A percentile compares a stretch with the other conserved stretches of the same genome.
phyloP scores from a whole-genome alignment of 2,329 filamentous ascomycete genomes.

The Diaporthe sp. region DNA sequence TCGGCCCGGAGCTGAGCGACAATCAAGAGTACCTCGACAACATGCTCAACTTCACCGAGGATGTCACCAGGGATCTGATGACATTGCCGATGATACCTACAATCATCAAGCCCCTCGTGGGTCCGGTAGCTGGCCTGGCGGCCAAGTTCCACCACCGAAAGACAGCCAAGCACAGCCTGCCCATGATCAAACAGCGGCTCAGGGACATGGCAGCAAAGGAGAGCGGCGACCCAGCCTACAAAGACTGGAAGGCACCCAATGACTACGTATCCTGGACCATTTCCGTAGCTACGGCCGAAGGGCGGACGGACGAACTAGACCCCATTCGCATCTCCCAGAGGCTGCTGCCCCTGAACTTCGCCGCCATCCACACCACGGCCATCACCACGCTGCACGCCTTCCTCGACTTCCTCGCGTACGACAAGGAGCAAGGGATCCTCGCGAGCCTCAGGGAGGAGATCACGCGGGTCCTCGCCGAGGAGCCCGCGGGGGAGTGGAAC shows the following conservation, averaged over 20 bases:
- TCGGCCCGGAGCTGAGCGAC: constrained; percentile 54
- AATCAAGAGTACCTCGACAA: constrained; percentile 60
- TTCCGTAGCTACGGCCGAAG: constrained; percentile 61
- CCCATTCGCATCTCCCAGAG: constrained; percentile 62
- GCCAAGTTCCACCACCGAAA: constrained; percentile 62
- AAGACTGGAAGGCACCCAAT: constrained; percentile 60
- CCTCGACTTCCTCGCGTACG: constrained; percentile 59
- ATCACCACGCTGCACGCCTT: constrained; percentile 62
- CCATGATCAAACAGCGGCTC: constrained; percentile 64
- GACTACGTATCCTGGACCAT: constrained; percentile 72
- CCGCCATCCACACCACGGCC: constrained; percentile 69
- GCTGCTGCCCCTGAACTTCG: constrained; percentile 69
- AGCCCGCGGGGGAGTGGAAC: constrained; percentile 56
- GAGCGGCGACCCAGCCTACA: constrained; percentile 53
- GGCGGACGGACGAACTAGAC: constrained; percentile 56
- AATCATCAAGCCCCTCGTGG: constrained; percentile 62
- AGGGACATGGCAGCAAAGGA: constrained; percentile 58
- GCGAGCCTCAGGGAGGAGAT: constrained; percentile 60
- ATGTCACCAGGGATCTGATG: constrained; percentile 59
- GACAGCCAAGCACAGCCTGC: constrained; percentile 56
- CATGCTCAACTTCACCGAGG: constrained; percentile 63
- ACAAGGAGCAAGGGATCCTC: constrained; percentile 50
- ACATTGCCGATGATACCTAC: constrained; percentile 60
- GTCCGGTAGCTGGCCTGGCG: constrained; percentile 57
- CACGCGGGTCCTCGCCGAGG: constrained; percentile 47